These are phyloP conservation scores for Jamesozyma hellenica DNA, from an alignment of 805 yeast species.

Conservation along the genomic window DNA sequence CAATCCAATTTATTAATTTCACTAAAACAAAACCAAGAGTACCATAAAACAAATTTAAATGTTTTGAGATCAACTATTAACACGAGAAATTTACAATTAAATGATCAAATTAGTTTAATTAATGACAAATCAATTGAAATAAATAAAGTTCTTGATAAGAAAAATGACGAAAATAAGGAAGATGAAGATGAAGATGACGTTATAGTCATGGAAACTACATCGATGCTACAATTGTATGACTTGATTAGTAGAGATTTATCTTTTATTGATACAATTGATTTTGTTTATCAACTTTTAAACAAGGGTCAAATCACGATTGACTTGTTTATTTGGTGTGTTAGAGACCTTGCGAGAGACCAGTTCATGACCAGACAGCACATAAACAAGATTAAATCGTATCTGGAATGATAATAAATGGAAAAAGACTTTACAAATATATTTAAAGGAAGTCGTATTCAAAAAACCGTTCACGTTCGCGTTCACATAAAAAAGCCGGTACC, in stretches of 20 bases:
- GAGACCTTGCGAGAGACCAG: conserved; percentile 37
- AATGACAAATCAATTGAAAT: not conserved
- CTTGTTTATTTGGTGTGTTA: conserved; percentile 30
- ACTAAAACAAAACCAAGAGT: too few relatives aligned
- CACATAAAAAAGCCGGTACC: too few relatives aligned
- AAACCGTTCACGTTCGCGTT: too few relatives aligned
- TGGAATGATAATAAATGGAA: too few relatives aligned
- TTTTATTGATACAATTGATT: conserved; percentile 54
- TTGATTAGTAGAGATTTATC: conserved; percentile 59
- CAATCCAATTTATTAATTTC: too few relatives aligned
- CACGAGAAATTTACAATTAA: conserved; percentile 15
- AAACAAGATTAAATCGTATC: not conserved
- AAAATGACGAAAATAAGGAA: not conserved
- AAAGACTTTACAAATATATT: too few relatives aligned
- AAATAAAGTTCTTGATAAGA: too few relatives aligned
- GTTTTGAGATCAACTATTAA: not conserved
- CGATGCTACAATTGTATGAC: conserved; percentile 40
- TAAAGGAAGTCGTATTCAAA: too few relatives aligned
- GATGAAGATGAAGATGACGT: conserved; percentile 7
- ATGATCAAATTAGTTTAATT: conserved; percentile 16
- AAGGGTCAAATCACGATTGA: conserved; percentile 17
- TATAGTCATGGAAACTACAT: conserved; percentile 42
- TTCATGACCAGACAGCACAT: not conserved
- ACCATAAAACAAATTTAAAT: too few relatives aligned
- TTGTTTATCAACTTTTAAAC: conserved; percentile 30